Evolutionary conservation across 2,329 filamentous ascomycete species (phyloP), one percentile per base, ranked within the genome.

Genomic region (Penicillium frequentans): DNA sequence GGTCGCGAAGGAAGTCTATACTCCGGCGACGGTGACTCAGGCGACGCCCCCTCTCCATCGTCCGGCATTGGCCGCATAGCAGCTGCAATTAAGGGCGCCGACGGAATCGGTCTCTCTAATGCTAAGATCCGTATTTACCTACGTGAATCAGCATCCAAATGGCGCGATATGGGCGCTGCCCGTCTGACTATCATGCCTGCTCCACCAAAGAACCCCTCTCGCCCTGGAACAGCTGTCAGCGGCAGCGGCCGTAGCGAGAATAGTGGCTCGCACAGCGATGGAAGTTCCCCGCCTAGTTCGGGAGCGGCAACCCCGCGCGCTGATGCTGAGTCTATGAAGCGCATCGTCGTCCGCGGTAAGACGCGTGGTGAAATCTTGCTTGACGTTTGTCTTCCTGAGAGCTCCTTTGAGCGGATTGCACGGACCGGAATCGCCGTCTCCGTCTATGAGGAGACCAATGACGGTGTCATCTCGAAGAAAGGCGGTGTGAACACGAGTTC

Each of bases 161-260:
- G 95, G 95, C 87, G 91, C 59, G 93, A 98, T 71, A 87, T 93
- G 78, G 93, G 95, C 62, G 87, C 90, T 65, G 96, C 92, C 58
- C 82, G 86, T 37, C 79, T 99, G 58, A 91, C 90, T 16, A 91
- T 99, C 67, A 86, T 92, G 71, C 85, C 88, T 81, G 51, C 84
- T 76, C 35, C 73, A 4, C 64, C 71, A 1, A 68, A 68, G 51
- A 66, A 57, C 45, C 55, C 70, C 33, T 69, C 72, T 19, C 68
- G 64, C 10, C 70, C 73, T 1, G 66, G 68, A 10, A 73, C 71
- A 14, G 66, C 73, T 21, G 84, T 84, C 84, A 75, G 85, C 82
- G 57, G 79, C 85, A 75, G 85, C 82, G 57, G 79, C 85, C 53
- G 57, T n/a, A 64, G 73, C 65, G 64, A 67, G 19, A 26, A 71